Percentiles rank a stretch among this genome's conserved stretches.
These are phyloP conservation scores for Lasiosphaeria hispida DNA, from an alignment of 495 filamentous ascomycete genomes.

Conservation along the genomic window DNA sequence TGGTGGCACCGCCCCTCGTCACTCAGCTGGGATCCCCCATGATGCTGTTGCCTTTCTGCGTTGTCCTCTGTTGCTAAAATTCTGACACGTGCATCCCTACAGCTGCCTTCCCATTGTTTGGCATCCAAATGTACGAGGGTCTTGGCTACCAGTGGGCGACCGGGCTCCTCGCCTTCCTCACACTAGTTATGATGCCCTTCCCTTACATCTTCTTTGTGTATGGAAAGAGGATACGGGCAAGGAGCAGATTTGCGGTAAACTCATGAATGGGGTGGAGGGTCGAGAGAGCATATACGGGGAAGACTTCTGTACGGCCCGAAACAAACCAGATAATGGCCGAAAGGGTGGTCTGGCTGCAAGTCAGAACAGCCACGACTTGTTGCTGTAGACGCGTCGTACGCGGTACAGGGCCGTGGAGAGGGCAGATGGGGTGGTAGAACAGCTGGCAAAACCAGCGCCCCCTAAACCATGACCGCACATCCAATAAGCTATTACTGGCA, in stretches of 20 bases:
- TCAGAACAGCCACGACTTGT: too few relatives aligned
- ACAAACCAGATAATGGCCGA: conserved; percentile 5
- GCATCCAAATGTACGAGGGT: conserved; percentile 59
- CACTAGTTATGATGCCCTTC: conserved; percentile 65
- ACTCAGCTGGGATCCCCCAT: conserved; percentile 51
- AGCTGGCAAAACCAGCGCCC: too few relatives aligned
- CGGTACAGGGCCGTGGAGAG: too few relatives aligned
- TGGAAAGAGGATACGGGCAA: conserved; percentile 53
- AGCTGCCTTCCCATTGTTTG: conserved; percentile 51
- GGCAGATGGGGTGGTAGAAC: too few relatives aligned
- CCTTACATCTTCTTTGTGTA: conserved; percentile 69
- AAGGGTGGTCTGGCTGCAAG: too few relatives aligned
- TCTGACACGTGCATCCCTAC: conserved; percentile 39
- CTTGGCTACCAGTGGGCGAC: conserved; percentile 74
- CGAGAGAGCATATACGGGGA: conserved; percentile 6
- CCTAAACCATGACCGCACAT: background rate
- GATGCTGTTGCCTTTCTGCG: conserved; percentile 44
- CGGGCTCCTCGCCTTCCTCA: conserved; percentile 65
- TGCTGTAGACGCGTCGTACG: too few relatives aligned
- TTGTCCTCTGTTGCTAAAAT: conserved; percentile 47
- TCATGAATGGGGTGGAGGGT: conserved; percentile 11
- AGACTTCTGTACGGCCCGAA: conserved; percentile 13
- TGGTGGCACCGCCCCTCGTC: conserved; percentile 19
- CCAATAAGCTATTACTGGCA: background rate
- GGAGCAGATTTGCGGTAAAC: conserved; percentile 44